Evolutionary conservation across 1,284 basidiomycete species (phyloP).

Genomic region (Schizophyllum amplum): DNA sequence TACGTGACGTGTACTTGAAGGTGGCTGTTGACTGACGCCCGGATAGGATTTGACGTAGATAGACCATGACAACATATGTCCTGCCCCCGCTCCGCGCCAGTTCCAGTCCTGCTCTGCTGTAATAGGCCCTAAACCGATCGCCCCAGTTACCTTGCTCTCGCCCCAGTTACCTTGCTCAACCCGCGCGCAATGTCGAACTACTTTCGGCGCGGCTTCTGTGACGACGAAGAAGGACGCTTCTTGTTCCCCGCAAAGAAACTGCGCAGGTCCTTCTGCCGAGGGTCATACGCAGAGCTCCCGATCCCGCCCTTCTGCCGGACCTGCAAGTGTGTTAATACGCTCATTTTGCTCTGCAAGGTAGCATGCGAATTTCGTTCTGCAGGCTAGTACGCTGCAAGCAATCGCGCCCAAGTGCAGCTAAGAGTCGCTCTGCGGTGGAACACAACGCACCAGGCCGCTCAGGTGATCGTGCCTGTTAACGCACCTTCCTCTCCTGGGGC

Average conservation of each 20-base stretch:
- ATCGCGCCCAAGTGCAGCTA: too few relatives aligned
- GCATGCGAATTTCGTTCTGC: too few relatives aligned
- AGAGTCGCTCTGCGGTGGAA: not conserved
- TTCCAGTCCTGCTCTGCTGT: too few relatives aligned
- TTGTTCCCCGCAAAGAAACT: slow-evolving; percentile 62
- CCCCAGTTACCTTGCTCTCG: too few relatives aligned
- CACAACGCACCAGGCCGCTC: slow-evolving; percentile 41
- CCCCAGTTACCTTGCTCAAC: too few relatives aligned
- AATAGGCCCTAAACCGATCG: too few relatives aligned
- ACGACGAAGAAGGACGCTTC: slow-evolving; percentile 4
- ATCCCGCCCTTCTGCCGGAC: slow-evolving; percentile 74
- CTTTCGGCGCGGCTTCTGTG: not conserved
- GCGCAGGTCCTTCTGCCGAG: slow-evolving; percentile 67
- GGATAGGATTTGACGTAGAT: too few relatives aligned
- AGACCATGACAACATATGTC: not conserved
- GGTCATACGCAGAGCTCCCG: slow-evolving; percentile 64
- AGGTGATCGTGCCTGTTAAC: slow-evolving; percentile 50
- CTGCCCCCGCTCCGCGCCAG: not conserved
- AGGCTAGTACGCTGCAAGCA: too few relatives aligned
- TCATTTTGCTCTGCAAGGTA: too few relatives aligned
- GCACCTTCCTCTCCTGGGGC: slow-evolving; percentile 5
- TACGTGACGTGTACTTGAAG: not conserved
- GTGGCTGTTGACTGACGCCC: too few relatives aligned
- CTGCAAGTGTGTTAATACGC: slow-evolving; percentile 29
- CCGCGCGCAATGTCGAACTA: too few relatives aligned